Percentiles rank a stretch among this genome's conserved stretches.
Conservation (phyloP, 257 asterid genomes). For the Nicotiana obtusifolia region DNA sequence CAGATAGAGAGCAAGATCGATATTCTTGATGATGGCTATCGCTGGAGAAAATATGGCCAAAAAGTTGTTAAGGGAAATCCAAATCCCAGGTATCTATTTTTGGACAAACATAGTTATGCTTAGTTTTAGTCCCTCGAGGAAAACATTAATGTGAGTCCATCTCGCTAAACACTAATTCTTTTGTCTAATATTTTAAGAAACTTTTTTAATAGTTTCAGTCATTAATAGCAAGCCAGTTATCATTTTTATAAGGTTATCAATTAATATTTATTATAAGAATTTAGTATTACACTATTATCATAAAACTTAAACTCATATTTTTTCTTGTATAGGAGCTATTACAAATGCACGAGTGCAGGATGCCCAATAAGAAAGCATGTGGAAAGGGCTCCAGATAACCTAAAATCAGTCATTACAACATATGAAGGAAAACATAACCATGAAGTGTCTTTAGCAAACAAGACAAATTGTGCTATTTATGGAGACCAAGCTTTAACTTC, state of each 20-base stretch:
- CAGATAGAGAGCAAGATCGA: slow-evolving; percentile 61
- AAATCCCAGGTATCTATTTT: slow-evolving; percentile 59
- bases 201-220: too few relatives aligned
- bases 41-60: slow-evolving; percentile 85
- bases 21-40: slow-evolving; percentile 74
- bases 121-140: not conserved
- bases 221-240: too few relatives aligned
- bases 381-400: slow-evolving; percentile 60
- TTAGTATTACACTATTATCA: not conserved
- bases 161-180: too few relatives aligned
- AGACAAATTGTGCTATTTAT: not conserved
- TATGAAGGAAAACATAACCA: slow-evolving; percentile 84
- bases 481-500: slow-evolving; percentile 18
- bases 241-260: not conserved
- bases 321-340: slow-evolving; percentile 54
- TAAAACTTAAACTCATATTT: not conserved
- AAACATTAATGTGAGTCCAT: not conserved
- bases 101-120: not conserved
- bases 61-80: slow-evolving; percentile 83
- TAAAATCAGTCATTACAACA: slow-evolving; percentile 57
- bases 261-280: not conserved
- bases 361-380: slow-evolving; percentile 74
- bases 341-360: slow-evolving; percentile 69
- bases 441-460: slow-evolving; percentile 36
- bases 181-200: too few relatives aligned